Percentiles rank a stretch among this genome's conserved stretches.
Evolutionary conservation across 1,139 yeast genomes (phyloP).

Genomic region (Saccharomyces pastorianus): DNA sequence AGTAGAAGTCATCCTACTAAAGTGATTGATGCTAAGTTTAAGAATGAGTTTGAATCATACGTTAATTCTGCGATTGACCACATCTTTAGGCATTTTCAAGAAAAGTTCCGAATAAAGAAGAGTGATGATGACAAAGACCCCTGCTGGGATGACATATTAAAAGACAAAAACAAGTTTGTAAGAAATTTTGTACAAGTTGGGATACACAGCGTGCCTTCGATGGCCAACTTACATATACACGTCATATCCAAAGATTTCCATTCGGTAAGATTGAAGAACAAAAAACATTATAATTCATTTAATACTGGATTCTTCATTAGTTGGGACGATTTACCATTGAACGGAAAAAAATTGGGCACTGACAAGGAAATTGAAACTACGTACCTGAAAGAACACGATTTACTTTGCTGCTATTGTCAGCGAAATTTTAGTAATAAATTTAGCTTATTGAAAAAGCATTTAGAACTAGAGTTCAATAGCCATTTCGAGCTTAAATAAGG

Average conservation of each 20-base stretch:
- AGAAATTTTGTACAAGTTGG: slow-evolving; percentile 48
- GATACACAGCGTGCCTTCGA: slow-evolving; percentile 63
- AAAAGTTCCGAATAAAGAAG: slow-evolving; percentile 10
- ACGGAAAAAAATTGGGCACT: slow-evolving; percentile 11
- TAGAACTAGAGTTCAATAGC: slow-evolving; percentile 37
- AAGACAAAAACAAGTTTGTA: slow-evolving; percentile 23
- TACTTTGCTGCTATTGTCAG: slow-evolving; percentile 46
- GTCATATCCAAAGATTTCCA: slow-evolving; percentile 58
- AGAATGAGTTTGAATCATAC: slow-evolving; percentile 33
- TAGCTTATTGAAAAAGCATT: slow-evolving; percentile 41
- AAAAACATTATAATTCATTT: slow-evolving; percentile 66
- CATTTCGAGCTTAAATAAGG: slow-evolving; percentile 15
- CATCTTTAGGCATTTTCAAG: slow-evolving; percentile 35
- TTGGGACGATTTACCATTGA: slow-evolving; percentile 39
- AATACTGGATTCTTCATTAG: slow-evolving; percentile 55
- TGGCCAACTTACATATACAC: slow-evolving; percentile 65
- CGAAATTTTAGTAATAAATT: slow-evolving; percentile 41
- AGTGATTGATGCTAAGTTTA: slow-evolving; percentile 39
- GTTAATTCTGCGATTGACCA: slow-evolving; percentile 39
- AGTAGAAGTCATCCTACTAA: slow-evolving; percentile 46
- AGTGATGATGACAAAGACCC: neutral
- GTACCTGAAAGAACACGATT: slow-evolving; percentile 34
- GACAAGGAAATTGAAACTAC: slow-evolving; percentile 23
- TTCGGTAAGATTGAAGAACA: slow-evolving; percentile 48
- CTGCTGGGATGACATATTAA: slow-evolving; percentile 5